Conservation (phyloP, 2,329 filamentous ascomycete genomes). For the Xylariaceae sp. region DNA sequence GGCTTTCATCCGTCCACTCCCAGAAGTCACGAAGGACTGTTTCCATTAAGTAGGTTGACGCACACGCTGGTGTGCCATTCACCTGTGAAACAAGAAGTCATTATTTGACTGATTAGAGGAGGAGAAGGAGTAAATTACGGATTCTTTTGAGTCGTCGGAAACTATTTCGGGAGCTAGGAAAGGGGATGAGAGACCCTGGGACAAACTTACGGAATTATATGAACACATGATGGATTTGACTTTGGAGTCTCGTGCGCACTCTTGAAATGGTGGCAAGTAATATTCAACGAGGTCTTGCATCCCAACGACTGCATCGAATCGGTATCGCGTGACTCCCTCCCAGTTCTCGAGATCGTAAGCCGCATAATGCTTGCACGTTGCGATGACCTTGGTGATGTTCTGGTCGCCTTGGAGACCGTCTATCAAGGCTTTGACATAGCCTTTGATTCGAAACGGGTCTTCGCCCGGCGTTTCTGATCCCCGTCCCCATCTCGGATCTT, state of each 20-base stretch:
- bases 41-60: conserved; percentile 63
- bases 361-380: conserved; percentile 63
- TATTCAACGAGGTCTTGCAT: conserved; percentile 69
- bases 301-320: conserved; percentile 59
- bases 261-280: conserved; percentile 67
- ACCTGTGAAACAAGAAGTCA: conserved; percentile 33
- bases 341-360: conserved; percentile 59
- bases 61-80: conserved; percentile 68
- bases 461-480: conserved; percentile 36
- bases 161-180: neutral
- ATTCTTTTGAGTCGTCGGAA: too few species aligned
- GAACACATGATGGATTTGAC: conserved; percentile 64
- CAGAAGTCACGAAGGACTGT: conserved; percentile 67
- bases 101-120: neutral
- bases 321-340: conserved; percentile 47
- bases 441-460: conserved; percentile 46
- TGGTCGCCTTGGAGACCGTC: conserved; percentile 51
- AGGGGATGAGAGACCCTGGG: neutral
- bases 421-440: conserved; percentile 56
- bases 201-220: conserved; percentile 53
- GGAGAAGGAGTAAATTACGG: neutral
- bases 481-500: conserved; percentile 34
- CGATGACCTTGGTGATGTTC: conserved; percentile 45
- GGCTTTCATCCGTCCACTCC: conserved; percentile 62
- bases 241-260: conserved; percentile 60